Base-by-base conservation (phyloP, 2,329 filamentous ascomycete genomes). In the Aspergillus floridensis region DNA sequence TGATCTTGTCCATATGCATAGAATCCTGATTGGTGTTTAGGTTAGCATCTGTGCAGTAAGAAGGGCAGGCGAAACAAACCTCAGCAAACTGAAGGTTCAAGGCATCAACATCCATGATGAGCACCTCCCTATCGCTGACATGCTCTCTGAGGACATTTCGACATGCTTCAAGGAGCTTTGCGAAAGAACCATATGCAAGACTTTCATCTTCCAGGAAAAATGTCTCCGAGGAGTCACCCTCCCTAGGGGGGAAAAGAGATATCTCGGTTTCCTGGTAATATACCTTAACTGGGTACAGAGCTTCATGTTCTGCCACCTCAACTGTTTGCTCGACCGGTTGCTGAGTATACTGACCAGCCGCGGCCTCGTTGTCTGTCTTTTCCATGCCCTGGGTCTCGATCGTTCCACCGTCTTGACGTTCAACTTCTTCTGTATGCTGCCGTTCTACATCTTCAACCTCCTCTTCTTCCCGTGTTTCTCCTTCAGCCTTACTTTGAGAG, bases 41-140 rank as follows among this genome's bases (percentile, higher is more conserved):
- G 72, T 79, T 62, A 72, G 63, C 31, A 62, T 22, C 14, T 35
- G 5, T 44, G 19, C 10, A 48, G 21, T 52, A 24, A n/a, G 46
- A 8, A 73, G 16, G 32, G 54, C 1, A 19, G 4, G 5, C 14
- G n/a, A 22, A 12, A 61, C 81, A 74, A 72, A 86, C 85, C 77
- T 88, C 86, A 66, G 78, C 80, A 66, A 86, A 73, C 66, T 82
- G 79, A 57, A 88, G 75, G 64, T 80, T 82, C 58, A 88, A 72
- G 14, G 79, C 76, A 44, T 84, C 80, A 61, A 88, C 78, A 58
- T 80, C 76, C 58, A 88, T 74, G 54, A 82, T 78, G 59, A 88
- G 73, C 64, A 87, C 82, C 64, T 86, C 82, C 53, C 85, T 81
- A 54, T 83, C 78, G 32, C 77, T 75, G 49, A 89, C 75, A 65